These are phyloP conservation scores for Ganoderma sinense DNA, from an alignment of 1,284 basidiomycete genomes.

Conservation along the genomic window DNA sequence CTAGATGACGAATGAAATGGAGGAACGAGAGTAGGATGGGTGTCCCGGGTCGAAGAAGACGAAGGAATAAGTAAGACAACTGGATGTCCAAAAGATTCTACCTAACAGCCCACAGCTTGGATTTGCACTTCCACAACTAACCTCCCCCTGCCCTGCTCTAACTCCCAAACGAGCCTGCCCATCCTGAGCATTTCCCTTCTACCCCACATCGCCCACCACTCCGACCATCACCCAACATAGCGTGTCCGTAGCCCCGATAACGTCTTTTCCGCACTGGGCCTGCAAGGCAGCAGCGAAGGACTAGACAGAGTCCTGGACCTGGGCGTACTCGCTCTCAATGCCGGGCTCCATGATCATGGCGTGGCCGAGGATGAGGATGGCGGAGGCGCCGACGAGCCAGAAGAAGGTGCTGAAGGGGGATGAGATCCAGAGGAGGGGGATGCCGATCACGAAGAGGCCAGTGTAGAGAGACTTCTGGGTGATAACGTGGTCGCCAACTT, in stretches of 20 bases:
- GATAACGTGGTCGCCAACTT: slow-evolving; percentile 80
- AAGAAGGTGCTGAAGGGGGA: slow-evolving; percentile 79
- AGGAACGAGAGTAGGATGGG: neutral
- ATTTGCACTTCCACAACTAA: neutral
- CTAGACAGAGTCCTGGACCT: slow-evolving; percentile 74
- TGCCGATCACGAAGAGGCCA: slow-evolving; percentile 79
- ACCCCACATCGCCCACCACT: neutral
- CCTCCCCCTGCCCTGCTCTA: neutral
- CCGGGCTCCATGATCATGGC: slow-evolving; percentile 88
- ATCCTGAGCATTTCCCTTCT: neutral
- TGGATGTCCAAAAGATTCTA: slow-evolving; percentile 5
- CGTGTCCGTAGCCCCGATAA: neutral
- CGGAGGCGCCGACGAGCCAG: slow-evolving; percentile 82
- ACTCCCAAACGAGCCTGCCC: neutral
- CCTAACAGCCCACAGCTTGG: neutral
- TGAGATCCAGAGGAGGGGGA: slow-evolving; percentile 74
- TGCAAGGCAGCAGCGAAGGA: neutral
- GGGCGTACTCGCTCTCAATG: slow-evolving; percentile 88
- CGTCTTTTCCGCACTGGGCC: neutral
- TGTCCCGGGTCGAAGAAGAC: slow-evolving; percentile 7
- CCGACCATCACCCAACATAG: neutral
- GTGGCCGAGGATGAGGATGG: slow-evolving; percentile 80
- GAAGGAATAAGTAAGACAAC: slow-evolving; percentile 7
- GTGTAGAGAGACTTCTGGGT: slow-evolving; percentile 89
- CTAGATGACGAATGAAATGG: neutral